A percentile compares a stretch with the other conserved stretches of the same genome.
phyloP scores from a whole-genome alignment of 176 grass and related monocot genomes.

The Thinopyrum elongatum region DNA sequence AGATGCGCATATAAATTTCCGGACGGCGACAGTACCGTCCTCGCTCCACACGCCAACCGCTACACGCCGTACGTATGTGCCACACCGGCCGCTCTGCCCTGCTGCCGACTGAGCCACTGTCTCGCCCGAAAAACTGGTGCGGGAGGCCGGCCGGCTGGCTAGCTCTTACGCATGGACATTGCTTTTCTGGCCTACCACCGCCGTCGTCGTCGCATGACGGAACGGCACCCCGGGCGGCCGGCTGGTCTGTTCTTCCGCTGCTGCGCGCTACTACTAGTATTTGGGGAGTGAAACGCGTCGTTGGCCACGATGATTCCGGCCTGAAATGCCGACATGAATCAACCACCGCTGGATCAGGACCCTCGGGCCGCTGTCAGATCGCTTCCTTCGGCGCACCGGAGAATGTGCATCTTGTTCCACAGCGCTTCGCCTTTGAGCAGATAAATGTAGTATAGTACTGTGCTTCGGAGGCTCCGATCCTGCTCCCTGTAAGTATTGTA shows the following conservation, averaged over 20 bases:
- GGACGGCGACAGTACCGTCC: neutral
- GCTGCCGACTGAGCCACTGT: neutral
- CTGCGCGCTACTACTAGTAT: too few species aligned
- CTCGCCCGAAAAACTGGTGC: neutral
- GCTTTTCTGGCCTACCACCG: too few species aligned
- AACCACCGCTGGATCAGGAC: neutral
- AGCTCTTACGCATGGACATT: too few species aligned
- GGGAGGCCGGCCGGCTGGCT: too few species aligned
- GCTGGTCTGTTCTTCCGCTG: neutral
- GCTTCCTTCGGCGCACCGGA: constrained; percentile 12
- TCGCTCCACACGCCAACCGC: neutral
- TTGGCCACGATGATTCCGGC: neutral
- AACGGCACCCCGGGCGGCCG: too few species aligned
- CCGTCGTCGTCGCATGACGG: too few species aligned
- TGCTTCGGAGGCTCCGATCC: neutral
- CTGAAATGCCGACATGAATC: neutral
- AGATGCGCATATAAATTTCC: neutral
- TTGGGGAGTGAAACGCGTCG: neutral
- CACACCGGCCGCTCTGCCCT: neutral
- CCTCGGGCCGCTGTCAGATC: neutral
- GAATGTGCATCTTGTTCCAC: constrained; percentile 29
- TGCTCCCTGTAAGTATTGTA: neutral
- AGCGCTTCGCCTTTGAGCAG: neutral
- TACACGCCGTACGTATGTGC: neutral
- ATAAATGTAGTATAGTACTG: neutral